phyloP scores from a whole-genome alignment of 768 basidiomycete genomes.

The Dioszegia hungarica region DNA sequence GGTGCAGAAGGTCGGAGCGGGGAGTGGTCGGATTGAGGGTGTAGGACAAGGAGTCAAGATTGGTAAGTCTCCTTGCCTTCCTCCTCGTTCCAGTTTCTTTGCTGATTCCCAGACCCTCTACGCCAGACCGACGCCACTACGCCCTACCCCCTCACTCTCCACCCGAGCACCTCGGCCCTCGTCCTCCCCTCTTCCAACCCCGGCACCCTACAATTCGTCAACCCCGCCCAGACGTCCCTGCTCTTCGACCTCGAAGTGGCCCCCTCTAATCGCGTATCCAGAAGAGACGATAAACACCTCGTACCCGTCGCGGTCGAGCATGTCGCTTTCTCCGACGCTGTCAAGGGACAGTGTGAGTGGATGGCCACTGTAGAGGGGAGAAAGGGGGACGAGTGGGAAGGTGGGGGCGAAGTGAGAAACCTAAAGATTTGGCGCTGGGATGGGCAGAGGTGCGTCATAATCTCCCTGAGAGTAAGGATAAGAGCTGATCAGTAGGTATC shows the following conservation, averaged over 20 bases:
- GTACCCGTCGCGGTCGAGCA: slow-evolving; percentile 72
- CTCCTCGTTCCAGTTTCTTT: slow-evolving; percentile 52
- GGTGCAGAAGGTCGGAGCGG: slow-evolving; percentile 67
- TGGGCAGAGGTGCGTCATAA: slow-evolving; percentile 52
- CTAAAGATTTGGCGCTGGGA: slow-evolving; percentile 92
- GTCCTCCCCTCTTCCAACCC: slow-evolving; percentile 90
- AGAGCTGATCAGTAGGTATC: slow-evolving; percentile 31
- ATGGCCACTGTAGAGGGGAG: slow-evolving; percentile 84
- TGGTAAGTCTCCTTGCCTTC: slow-evolving; percentile 8
- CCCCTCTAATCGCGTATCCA: slow-evolving; percentile 84
- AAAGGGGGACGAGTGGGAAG: slow-evolving; percentile 63
- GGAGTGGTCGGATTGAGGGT: slow-evolving; percentile 62
- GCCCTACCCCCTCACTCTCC: slow-evolving; percentile 67
- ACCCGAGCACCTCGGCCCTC: slow-evolving; percentile 66
- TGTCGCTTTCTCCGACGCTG: slow-evolving; percentile 56
- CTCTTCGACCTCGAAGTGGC: slow-evolving; percentile 85
- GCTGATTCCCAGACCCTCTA: slow-evolving; percentile 72
- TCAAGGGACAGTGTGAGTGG: slow-evolving; percentile 62
- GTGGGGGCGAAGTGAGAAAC: slow-evolving; percentile 58
- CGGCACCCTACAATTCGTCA: slow-evolving; percentile 88
- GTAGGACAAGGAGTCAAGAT: slow-evolving; percentile 57
- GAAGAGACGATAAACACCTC: slow-evolving; percentile 68
- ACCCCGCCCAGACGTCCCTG: slow-evolving; percentile 64
- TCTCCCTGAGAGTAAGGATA: background rate
- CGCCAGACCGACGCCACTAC: slow-evolving; percentile 39